These are phyloP conservation scores for Aureococcus anophagefferens DNA, from an alignment of 108 stramenopile species.

Conservation along the genomic window DNA sequence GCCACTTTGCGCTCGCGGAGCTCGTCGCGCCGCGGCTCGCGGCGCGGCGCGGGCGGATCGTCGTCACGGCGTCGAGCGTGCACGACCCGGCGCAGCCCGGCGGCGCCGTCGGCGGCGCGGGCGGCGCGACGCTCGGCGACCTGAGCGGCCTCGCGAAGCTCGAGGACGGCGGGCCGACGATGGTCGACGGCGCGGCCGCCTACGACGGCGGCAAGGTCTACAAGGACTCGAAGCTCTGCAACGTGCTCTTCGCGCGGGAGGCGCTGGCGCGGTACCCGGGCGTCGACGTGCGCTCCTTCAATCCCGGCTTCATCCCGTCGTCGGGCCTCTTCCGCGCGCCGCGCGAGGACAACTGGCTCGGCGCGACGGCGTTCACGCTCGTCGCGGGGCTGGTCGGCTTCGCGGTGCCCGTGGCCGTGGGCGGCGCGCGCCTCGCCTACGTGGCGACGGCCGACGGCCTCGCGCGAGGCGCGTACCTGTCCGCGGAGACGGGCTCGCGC, in stretches of 20 bases:
- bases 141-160: constrained; percentile 54
- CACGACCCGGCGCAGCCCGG: constrained; percentile 76
- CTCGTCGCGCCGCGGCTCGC: constrained; percentile 51
- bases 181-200: constrained; percentile 59
- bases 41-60: constrained; percentile 45
- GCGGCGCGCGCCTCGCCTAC: neutral
- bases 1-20: constrained; percentile 84
- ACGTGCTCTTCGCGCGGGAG: constrained; percentile 70
- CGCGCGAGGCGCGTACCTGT: neutral
- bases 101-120: constrained; percentile 53
- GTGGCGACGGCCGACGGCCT: neutral
- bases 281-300: constrained; percentile 61
- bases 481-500: neutral
- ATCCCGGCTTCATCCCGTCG: constrained; percentile 66
- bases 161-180: constrained; percentile 46
- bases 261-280: constrained; percentile 48
- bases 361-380: neutral
- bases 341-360: neutral
- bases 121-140: constrained; percentile 59
- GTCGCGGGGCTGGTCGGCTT: neutral
- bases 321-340: constrained; percentile 63
- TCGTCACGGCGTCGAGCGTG: constrained; percentile 67
- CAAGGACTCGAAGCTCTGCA: constrained; percentile 72
- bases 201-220: constrained; percentile 80
- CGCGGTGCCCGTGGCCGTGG: neutral